Base-by-base conservation (phyloP, 2,329 filamentous ascomycete genomes). In the Stachybotrys chartarum region DNA sequence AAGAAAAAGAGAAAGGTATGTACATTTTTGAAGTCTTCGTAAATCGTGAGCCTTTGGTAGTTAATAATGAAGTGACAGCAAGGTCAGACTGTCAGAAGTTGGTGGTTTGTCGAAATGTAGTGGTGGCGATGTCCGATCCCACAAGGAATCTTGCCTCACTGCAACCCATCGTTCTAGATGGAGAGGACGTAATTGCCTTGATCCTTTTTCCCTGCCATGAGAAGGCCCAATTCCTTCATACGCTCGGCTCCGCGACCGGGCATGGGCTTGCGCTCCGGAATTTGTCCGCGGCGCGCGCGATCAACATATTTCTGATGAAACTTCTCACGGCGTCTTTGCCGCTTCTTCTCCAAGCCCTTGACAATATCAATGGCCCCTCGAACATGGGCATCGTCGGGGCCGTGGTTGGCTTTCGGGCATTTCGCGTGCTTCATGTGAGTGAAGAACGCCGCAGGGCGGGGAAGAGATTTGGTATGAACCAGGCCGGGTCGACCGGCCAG, bases 351-450 rank as follows among this genome's bases (percentile, higher is more conserved):
- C 1, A 99, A 82, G 8, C 94, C 94, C 71, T 96, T 96, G 72
- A 97, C 90, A 58, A 97, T 99, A 71, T 97, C 94, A 62, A 99
- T 95, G 42, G 94, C 92, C n/a, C 91, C 91, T 59, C 94, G 88
- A 10, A 90, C 82, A 60, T 94, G 91, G 47, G 84, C 75, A 52
- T 86, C 80, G 51, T 67, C 66, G 6, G 32, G 8, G 17, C 68
- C 63, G 35, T 64, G 59, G 7, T 59, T 56, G 16, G 60, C 57
- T 56, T 74, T 72, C 56, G 65, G 60, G 54, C 73, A 65, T 53
- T 76, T 71, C 60, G 67, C 64, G 58, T 78, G 71, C 64, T 78
- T 73, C 63, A 76, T 68, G 50, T 79, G 76, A 42, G 78, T 83
- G 68, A 90, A 89, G 58, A 87, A 80, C 61, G 87, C 89, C 3